Evolutionary conservation across 2,329 filamentous ascomycete genomes (phyloP).

Genomic region (Colletotrichum plurivorum): DNA sequence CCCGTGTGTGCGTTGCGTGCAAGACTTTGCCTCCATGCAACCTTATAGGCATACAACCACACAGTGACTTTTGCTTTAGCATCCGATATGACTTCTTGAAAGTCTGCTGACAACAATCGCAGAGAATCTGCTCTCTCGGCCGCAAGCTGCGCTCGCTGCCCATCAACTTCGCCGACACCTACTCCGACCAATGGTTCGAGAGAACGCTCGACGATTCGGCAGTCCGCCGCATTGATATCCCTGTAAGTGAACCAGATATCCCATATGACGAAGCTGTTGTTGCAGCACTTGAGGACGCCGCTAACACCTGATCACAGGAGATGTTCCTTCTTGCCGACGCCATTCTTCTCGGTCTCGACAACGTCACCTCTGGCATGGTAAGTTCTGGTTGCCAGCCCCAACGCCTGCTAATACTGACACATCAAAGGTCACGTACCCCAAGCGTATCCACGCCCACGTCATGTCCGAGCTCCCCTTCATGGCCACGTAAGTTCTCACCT

Average conservation of each 20-base stretch:
- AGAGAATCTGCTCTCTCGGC: constrained; percentile 42
- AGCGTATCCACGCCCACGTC: constrained; percentile 76
- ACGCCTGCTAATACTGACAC: not conserved
- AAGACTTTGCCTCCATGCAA: no score
- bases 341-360: constrained; percentile 76
- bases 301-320: constrained; percentile 53
- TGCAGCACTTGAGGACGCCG: no score
- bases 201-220: constrained; percentile 83
- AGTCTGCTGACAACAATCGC: constrained; percentile 63
- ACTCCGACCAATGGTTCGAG: constrained; percentile 68
- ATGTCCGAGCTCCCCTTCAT: constrained; percentile 89
- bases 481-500: constrained; percentile 63
- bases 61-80: no score
- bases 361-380: constrained; percentile 73
- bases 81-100: constrained; percentile 42
- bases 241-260: not conserved
- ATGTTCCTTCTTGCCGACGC: constrained; percentile 78
- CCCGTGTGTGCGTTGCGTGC: no score
- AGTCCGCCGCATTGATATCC: constrained; percentile 60
- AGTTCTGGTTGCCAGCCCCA: not conserved
- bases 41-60: no score
- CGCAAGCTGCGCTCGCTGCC: constrained; percentile 8
- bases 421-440: constrained; percentile 71
- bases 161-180: constrained; percentile 54
- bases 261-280: constrained; percentile 57